Evolutionary conservation across 208 protist genomes (phyloP).

Genomic region (Trypanosoma boissoni): DNA sequence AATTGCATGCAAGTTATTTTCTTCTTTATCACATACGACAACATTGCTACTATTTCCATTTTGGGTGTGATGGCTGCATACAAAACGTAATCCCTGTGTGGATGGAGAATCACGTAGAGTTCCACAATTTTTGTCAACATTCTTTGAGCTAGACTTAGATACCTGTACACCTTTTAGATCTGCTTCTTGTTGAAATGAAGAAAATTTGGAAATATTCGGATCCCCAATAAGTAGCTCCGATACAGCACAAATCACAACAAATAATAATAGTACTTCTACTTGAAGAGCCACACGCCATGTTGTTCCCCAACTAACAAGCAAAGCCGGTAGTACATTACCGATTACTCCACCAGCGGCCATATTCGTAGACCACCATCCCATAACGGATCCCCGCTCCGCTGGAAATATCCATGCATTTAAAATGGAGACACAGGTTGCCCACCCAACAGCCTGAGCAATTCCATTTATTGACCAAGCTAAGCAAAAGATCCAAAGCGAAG

Average conservation of each 20-base stretch:
- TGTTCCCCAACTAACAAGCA: slow-evolving; percentile 19
- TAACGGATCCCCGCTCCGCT: slow-evolving; percentile 30
- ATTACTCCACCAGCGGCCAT: slow-evolving; percentile 34
- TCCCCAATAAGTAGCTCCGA: slow-evolving; percentile 14
- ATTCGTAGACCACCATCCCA: slow-evolving; percentile 41
- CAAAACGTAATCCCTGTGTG: no score
- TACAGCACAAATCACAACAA: slow-evolving; percentile 4
- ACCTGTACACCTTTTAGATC: background rate
- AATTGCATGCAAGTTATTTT: background rate
- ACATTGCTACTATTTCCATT: background rate
- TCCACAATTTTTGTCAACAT: background rate
- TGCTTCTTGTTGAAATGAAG: no score
- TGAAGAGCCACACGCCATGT: slow-evolving; percentile 22
- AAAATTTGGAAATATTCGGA: slow-evolving; percentile 26
- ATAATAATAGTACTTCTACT: slow-evolving; percentile 11
- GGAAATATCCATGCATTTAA: slow-evolving; percentile 33
- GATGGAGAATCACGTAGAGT: no score
- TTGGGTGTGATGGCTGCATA: no score
- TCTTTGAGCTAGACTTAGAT: background rate
- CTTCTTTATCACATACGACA: background rate
- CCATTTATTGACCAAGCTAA: slow-evolving; percentile 34
- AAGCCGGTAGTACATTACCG: slow-evolving; percentile 29
- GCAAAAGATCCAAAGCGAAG: slow-evolving; percentile 12
- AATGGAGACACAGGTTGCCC: slow-evolving; percentile 35
- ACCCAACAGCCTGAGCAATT: slow-evolving; percentile 27